Percentiles rank a stretch among this genome's conserved stretches.
Evolutionary conservation across 768 basidiomycete genomes (phyloP).

Genomic region (Sarcodon sp.): DNA sequence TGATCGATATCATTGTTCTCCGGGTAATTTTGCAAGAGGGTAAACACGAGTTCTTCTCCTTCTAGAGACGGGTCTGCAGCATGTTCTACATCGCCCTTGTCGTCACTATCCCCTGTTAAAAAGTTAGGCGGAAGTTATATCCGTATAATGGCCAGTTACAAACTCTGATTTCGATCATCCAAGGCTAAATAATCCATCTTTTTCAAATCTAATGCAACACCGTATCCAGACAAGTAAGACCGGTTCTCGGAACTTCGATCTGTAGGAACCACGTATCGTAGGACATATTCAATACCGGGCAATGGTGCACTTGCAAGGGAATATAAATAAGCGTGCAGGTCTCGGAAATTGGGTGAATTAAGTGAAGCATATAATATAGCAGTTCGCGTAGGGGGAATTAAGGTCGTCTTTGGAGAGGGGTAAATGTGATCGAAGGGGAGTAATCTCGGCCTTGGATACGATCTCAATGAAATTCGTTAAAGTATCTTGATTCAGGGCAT

Average conservation of each 20-base stretch:
- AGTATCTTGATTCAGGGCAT: slow-evolving; percentile 5
- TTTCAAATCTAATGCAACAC: slow-evolving; percentile 86
- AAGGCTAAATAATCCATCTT: slow-evolving; percentile 94
- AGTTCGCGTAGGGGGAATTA: slow-evolving; percentile 38
- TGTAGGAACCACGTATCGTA: slow-evolving; percentile 49
- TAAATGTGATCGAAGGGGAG: slow-evolving; percentile 74
- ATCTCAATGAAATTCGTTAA: neutral
- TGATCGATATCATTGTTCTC: slow-evolving; percentile 10
- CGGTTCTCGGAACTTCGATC: slow-evolving; percentile 12
- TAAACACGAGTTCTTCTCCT: slow-evolving; percentile 9
- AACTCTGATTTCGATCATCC: slow-evolving; percentile 54
- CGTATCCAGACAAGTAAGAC: slow-evolving; percentile 72
- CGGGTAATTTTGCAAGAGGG: slow-evolving; percentile 16
- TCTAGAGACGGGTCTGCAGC: neutral
- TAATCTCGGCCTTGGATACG: slow-evolving; percentile 23
- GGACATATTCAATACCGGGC: slow-evolving; percentile 55
- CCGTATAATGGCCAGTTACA: neutral
- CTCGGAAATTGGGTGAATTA: slow-evolving; percentile 51
- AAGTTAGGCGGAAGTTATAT: too few species aligned
- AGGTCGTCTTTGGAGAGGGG: slow-evolving; percentile 30
- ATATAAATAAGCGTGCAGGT: slow-evolving; percentile 55
- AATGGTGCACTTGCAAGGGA: slow-evolving; percentile 28
- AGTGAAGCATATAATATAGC: slow-evolving; percentile 74
- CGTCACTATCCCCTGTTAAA: neutral
- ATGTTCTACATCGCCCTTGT: neutral